Conservation (phyloP, 192 early-diverging fungal species). For the Rhizophagus prolifer region DNA sequence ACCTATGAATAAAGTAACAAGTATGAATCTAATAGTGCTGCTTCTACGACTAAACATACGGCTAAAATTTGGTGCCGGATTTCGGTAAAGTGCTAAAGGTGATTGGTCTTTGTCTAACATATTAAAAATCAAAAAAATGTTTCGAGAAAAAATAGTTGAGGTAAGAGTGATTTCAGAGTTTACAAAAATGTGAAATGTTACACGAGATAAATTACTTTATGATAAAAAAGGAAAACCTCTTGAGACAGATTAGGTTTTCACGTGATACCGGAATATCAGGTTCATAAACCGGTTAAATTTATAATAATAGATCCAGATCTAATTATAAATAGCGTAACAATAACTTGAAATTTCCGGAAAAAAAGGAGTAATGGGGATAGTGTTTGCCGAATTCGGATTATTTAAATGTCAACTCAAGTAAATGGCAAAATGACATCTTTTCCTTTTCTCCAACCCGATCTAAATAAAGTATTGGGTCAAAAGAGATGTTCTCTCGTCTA, state of each 20-base stretch:
- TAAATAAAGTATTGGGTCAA: not conserved
- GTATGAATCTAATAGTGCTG: not conserved
- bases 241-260: not conserved
- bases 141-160: not conserved
- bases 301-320: too few relatives aligned
- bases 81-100: not conserved
- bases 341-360: too few relatives aligned
- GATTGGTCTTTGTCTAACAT: not conserved
- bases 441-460: not conserved
- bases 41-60: conserved; percentile 9
- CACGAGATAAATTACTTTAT: not conserved
- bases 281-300: too few relatives aligned
- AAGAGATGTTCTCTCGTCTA: not conserved
- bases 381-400: too few relatives aligned
- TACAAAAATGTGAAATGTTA: not conserved
- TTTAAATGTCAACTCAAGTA: too few relatives aligned
- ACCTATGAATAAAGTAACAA: not conserved
- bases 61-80: not conserved
- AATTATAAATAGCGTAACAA: too few relatives aligned
- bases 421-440: not conserved
- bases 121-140: not conserved
- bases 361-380: too few relatives aligned
- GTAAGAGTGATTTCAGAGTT: not conserved
- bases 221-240: not conserved
- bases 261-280: not conserved